Conservation (phyloP, 2,329 filamentous ascomycete genomes). For the Cladosporium velox region DNA sequence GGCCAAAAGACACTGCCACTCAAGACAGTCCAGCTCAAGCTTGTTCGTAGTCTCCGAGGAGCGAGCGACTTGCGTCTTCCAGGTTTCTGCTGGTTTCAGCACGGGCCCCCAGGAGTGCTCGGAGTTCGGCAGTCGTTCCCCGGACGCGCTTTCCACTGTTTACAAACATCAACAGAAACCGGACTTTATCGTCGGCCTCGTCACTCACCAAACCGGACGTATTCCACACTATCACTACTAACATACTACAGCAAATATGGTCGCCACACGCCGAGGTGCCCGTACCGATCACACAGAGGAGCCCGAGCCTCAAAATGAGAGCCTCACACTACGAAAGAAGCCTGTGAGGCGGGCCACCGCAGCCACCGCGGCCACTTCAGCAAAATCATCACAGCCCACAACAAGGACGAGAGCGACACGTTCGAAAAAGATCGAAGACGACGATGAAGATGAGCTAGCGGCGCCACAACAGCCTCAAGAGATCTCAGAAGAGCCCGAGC, state of each 20-base stretch:
- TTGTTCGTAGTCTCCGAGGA: background rate
- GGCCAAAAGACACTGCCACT: background rate
- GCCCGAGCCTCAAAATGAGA: constrained; percentile 22
- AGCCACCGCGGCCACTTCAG: constrained; percentile 12
- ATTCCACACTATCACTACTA: constrained; percentile 16
- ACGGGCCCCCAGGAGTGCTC: background rate
- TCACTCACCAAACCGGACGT: background rate
- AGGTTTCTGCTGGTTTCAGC: constrained; percentile 2
- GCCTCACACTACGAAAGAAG: constrained; percentile 36
- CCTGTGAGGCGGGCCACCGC: constrained; percentile 36
- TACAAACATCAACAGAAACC: constrained; percentile 13
- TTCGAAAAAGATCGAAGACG: constrained; percentile 27
- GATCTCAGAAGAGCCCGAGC: constrained; percentile 19
- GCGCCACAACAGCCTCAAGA: background rate
- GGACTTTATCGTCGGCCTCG: background rate
- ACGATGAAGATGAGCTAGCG: constrained; percentile 12
- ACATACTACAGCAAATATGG: constrained; percentile 32
- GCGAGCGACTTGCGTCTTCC: background rate
- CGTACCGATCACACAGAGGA: constrained; percentile 27
- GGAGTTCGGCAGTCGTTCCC: constrained; percentile 5
- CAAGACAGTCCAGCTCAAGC: background rate
- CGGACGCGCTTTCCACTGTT: constrained; percentile 2
- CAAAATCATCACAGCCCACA: constrained; percentile 14
- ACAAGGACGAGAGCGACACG: constrained; percentile 25
- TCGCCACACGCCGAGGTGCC: constrained; percentile 38